phyloP scores from a whole-genome alignment of 2,329 filamentous ascomycete species.

The Decorospora gaudefroyi region DNA sequence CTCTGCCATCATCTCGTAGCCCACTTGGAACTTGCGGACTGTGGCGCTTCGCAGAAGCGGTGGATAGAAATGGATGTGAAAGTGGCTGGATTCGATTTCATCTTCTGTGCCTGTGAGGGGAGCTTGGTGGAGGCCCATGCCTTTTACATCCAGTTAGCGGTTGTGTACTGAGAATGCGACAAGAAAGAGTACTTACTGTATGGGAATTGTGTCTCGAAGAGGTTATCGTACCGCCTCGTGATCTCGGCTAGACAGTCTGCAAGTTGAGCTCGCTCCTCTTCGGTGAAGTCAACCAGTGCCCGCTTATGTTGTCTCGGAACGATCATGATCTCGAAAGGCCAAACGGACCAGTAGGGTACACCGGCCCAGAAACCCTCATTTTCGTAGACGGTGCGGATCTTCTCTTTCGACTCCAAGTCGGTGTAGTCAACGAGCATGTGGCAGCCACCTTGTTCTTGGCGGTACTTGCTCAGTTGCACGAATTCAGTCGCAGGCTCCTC shows the following conservation, averaged over 20 bases:
- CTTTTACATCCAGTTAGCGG: too few species aligned
- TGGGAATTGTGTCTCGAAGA: slow-evolving; percentile 95
- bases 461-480: slow-evolving; percentile 77
- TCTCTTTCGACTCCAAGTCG: slow-evolving; percentile 76
- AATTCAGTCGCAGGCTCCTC: slow-evolving; percentile 87
- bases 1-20: slow-evolving; percentile 95
- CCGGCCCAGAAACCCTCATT: slow-evolving; percentile 84
- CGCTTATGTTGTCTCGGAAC: slow-evolving; percentile 82
- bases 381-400: slow-evolving; percentile 84
- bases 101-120: slow-evolving; percentile 80
- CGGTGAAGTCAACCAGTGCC: slow-evolving; percentile 78
- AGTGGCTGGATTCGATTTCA: slow-evolving; percentile 83
- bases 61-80: slow-evolving; percentile 98
- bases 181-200: slow-evolving; percentile 86
- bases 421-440: slow-evolving; percentile 88
- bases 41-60: slow-evolving; percentile 89
- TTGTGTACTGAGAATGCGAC: too few species aligned
- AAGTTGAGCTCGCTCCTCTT: slow-evolving; percentile 70
- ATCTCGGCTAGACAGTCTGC: slow-evolving; percentile 87
- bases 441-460: slow-evolving; percentile 68
- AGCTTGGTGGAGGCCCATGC: slow-evolving; percentile 94
- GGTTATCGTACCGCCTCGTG: slow-evolving; percentile 89
- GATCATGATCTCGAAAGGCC: slow-evolving; percentile 96
- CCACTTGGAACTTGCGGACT: slow-evolving; percentile 93
- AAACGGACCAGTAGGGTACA: slow-evolving; percentile 96